Evolutionary conservation across 2,329 filamentous ascomycete species (phyloP).

Genomic region (Cordyceps tenuipes): DNA sequence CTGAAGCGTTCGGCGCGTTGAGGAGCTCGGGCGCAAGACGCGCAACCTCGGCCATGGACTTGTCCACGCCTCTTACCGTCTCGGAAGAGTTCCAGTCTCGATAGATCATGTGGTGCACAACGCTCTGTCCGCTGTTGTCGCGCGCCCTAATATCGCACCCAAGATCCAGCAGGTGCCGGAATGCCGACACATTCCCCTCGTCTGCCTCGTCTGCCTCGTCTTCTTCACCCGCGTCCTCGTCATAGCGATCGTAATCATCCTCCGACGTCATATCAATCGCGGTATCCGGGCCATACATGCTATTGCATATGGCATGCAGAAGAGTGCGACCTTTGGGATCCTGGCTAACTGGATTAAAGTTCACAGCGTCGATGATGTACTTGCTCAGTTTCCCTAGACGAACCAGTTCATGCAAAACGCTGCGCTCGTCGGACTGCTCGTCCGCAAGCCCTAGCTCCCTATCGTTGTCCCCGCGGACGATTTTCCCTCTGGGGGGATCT

Average conservation of each 20-base stretch:
- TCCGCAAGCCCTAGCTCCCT: neutral
- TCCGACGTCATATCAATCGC: neutral
- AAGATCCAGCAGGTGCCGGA: neutral
- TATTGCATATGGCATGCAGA: neutral
- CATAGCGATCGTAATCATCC: neutral
- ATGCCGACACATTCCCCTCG: neutral
- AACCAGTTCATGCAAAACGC: constrained; percentile 4
- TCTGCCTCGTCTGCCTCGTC: neutral
- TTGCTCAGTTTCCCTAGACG: neutral
- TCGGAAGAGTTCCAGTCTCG: neutral
- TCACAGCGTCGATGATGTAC: neutral
- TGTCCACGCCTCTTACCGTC: neutral
- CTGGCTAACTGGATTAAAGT: neutral
- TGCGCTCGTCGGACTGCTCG: neutral
- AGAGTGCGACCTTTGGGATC: constrained; percentile 1
- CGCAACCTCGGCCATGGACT: neutral
- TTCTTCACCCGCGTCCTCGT: neutral
- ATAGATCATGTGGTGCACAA: constrained; percentile 6
- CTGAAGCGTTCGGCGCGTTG: neutral
- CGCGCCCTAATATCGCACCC: neutral
- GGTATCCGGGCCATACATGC: neutral
- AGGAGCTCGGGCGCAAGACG: neutral
- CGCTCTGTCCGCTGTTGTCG: neutral
- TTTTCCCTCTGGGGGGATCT: too few relatives aligned
- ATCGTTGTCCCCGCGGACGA: neutral